These are phyloP conservation scores for Endogone sp. DNA, from an alignment of 192 early-diverging fungal species.

Conservation along the genomic window DNA sequence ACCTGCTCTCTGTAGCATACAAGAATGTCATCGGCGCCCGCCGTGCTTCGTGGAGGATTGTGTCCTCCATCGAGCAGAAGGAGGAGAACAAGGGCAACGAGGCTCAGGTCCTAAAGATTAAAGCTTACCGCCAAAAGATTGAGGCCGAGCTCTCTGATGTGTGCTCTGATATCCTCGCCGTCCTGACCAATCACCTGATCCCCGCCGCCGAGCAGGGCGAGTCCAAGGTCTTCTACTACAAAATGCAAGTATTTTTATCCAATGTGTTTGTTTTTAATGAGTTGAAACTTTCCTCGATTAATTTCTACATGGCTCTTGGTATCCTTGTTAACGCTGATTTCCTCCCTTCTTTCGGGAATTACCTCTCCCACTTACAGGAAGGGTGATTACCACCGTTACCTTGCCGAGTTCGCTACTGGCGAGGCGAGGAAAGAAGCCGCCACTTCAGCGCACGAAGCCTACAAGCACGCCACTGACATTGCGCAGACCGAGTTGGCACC, in stretches of 20 bases:
- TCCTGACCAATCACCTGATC: slow-evolving; percentile 89
- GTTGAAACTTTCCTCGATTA: too few relatives aligned
- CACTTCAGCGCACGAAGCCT: slow-evolving; percentile 83
- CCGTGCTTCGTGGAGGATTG: slow-evolving; percentile 98
- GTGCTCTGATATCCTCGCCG: slow-evolving; percentile 92
- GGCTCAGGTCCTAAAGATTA: slow-evolving; percentile 88
- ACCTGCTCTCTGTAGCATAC: slow-evolving; percentile 97
- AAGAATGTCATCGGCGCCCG: slow-evolving; percentile 99
- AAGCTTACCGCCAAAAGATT: slow-evolving; percentile 92
- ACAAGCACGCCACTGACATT: slow-evolving; percentile 94
- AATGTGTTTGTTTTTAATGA: slow-evolving; percentile 11
- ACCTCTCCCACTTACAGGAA: slow-evolving; percentile 55
- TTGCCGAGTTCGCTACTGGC: slow-evolving; percentile 93
- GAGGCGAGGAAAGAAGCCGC: slow-evolving; percentile 83
- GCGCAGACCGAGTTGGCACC: slow-evolving; percentile 92
- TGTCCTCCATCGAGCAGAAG: slow-evolving; percentile 99
- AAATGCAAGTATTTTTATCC: slow-evolving; percentile 70
- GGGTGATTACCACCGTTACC: slow-evolving; percentile 99
- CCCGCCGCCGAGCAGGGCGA: slow-evolving; percentile 89
- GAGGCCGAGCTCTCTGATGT: slow-evolving; percentile 93
- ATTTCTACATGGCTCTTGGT: background rate
- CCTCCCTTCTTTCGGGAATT: too few relatives aligned
- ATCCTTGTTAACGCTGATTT: too few relatives aligned
- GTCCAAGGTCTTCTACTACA: slow-evolving; percentile 99
- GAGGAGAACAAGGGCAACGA: slow-evolving; percentile 93